These are phyloP conservation scores for Sorghum bicolor DNA, from an alignment of 176 grass and related monocot genomes.

Conservation along the genomic window Sorghum_bicolor_NCBIv3 NC_012872.2:15956501-15957000, in stretches of 20 bases:
- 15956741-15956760: conserved; percentile 12
- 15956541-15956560: neutral
- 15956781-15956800: conserved; percentile 45
- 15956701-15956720: neutral
- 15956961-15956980: conserved; percentile 13
- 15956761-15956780: conserved; percentile 26
- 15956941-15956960: conserved; percentile 6
- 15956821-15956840: neutral
- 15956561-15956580: neutral
- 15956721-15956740: neutral
- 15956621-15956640: neutral
- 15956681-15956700: conserved; percentile 15
- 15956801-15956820: conserved; percentile 7
- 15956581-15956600: neutral
- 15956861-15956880: conserved; percentile 4
- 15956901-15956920: neutral
- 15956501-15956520: neutral
- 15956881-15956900: neutral
- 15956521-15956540: neutral
- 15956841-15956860: conserved; percentile 24
- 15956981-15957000: neutral
- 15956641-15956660: neutral
- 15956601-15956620: neutral
- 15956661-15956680: conserved; percentile 7
- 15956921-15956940: neutral